Evolutionary conservation across 768 basidiomycete genomes (phyloP).

Genomic region (Cyathus striatus): DNA sequence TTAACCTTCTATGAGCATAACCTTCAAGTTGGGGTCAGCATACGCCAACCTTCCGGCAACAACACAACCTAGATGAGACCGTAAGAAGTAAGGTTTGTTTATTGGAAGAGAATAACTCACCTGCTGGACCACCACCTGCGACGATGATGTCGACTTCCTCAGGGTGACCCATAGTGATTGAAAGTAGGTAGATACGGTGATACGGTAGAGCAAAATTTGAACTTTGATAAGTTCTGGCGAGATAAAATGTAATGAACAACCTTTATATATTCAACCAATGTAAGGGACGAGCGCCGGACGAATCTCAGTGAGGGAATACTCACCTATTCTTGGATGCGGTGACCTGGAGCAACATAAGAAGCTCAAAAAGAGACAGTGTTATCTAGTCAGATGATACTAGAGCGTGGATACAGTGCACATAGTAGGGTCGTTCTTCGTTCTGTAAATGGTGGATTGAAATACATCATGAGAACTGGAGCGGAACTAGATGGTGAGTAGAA

Average conservation of each 20-base stretch:
- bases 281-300: not conserved
- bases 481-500: too few species aligned
- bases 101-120: constrained; percentile 15
- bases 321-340: not conserved
- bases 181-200: not conserved
- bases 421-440: not conserved
- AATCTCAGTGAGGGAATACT: not conserved
- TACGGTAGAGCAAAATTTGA: not conserved
- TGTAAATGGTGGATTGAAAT: not conserved
- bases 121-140: constrained; percentile 64
- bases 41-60: constrained; percentile 66
- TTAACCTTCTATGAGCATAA: constrained; percentile 70
- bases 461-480: constrained; percentile 3
- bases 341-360: not conserved
- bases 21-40: constrained; percentile 67
- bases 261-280: not conserved
- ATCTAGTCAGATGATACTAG: constrained; percentile 1
- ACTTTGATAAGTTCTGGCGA: not conserved
- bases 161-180: constrained; percentile 43
- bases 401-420: constrained; percentile 1
- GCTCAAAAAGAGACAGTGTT: not conserved
- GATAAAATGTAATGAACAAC: not conserved
- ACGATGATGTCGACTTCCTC: constrained; percentile 73
- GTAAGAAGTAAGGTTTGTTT: not conserved
- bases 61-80: constrained; percentile 43